Base-by-base conservation (phyloP, 495 filamentous ascomycete genomes). In the Xylaria castorea region DNA sequence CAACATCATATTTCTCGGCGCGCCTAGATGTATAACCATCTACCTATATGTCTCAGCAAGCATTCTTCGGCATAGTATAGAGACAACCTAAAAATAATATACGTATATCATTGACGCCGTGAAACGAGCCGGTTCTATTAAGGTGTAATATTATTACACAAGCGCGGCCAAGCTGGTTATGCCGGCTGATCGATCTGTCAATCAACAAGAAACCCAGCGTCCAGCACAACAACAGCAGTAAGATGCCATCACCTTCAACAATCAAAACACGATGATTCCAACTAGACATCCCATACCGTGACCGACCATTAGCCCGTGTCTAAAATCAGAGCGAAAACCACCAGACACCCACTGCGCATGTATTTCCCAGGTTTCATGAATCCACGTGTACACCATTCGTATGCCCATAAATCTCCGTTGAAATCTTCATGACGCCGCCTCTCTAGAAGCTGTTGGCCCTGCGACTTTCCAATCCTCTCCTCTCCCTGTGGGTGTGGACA, bases 151-250 rank as follows among this genome's bases (percentile, higher is more conserved):
- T 44, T 44, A 64, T 44, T 27, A 40, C 36, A 36, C 66, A 55
- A 68, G 66, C 50, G 50, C 32, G 9, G 40, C 46, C 16, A 38
- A 53, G 64, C 66, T 68, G 50, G 34, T 20, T 40, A 18, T n/a
- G 30, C 25, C 34, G 34, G 22, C 50, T 36, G 38, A 50, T 66
- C 25, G n/a, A 22, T 48, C 27, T 53, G 30, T 30, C 14, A 12
- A 70, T 44, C 67, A 50, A 38, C 42, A 61, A 69, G 55, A 62
- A 48, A 63, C 44, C 14, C 36, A 30, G 22, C 32, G 27, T 57
- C 65, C 34, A 48, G 40, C 20, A 12, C 65, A 40, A 38, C 30
- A 38, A 38, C 34, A 18, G 40, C 36, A 46, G 40, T 12, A 42
- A 62, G 18, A 67, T 22, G 32, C 65, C 30, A 40, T 32, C 44